Conservation (phyloP, 1,139 yeast genomes). For the Magnusiomyces suaveolens region DNA sequence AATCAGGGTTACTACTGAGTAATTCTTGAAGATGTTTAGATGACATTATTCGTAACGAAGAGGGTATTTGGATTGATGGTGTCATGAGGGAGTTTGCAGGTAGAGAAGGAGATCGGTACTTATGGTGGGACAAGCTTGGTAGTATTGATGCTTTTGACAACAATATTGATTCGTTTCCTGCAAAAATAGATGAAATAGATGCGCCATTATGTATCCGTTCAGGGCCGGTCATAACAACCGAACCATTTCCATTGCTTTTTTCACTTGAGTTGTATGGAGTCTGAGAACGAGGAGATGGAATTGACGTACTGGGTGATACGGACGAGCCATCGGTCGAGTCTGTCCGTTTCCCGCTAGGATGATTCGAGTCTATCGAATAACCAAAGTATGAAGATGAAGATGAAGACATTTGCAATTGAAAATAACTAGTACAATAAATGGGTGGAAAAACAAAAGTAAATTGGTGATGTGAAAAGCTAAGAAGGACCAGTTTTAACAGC, state of each 20-base stretch:
- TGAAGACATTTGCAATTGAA: background rate
- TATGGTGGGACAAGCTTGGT: slow-evolving; percentile 9
- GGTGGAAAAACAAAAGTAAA: background rate
- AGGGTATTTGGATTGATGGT: slow-evolving; percentile 14
- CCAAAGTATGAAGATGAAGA: background rate
- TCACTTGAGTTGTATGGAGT: background rate
- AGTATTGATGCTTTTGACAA: background rate
- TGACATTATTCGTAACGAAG: slow-evolving; percentile 1
- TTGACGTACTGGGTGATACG: background rate
- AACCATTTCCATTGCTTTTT: background rate
- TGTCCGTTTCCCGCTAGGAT: background rate
- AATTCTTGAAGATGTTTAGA: slow-evolving; percentile 4
- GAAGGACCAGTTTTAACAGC: background rate
- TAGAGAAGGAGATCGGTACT: slow-evolving; percentile 20
- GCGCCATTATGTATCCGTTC: background rate
- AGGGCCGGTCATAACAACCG: background rate
- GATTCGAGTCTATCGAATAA: background rate
- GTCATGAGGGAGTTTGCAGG: slow-evolving; percentile 16
- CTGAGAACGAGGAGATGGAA: background rate
- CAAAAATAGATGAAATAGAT: background rate
- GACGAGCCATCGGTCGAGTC: background rate
- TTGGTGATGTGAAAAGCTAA: background rate
- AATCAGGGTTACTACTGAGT: background rate
- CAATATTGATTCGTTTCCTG: background rate
- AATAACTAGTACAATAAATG: background rate